Base-by-base conservation (phyloP, 345 rosid genomes). In the Cardamine chenopodiifolia region DNA sequence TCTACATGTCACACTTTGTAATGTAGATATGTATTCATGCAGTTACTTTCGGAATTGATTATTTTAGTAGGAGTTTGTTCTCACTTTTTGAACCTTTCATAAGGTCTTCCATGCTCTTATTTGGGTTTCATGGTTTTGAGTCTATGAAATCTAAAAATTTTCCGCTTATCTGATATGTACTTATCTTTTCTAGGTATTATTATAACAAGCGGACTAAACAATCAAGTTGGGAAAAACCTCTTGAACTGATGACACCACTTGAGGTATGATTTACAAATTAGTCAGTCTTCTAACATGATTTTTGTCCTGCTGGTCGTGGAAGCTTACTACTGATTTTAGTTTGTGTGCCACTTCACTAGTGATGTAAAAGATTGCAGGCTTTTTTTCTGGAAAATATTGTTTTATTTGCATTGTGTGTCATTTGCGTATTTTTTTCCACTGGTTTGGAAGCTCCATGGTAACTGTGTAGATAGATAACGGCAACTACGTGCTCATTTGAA, bases 141-240 rank as follows among this genome's bases (percentile, higher is more conserved):
- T 70, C 57, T 18, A 44, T 61, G 32, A 18, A 13, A 35, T 58
- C 57, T 54, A 44, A 25, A 31, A 9, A 0, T 26, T 13, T 40
- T 22, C n/a, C 1, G 1, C 39, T 29, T 39, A 48, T 63, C 64
- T 71, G 54, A 68, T 8, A 37, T 4, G 62, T 69, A 34, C 45
- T 49, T 58, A 23, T 31, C 12, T 64, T 76, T 68, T 72, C 22
- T 84, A 94, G 98, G 81, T 94, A 94, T 83, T 94, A 94, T 81
- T 91, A 88, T 81, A 94, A 94, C 83, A 94, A 86, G 87, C 90
- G 70, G 90, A 88, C 97, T 45, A 87, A 86, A 70, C 96, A 91
- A 79, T 94, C 98, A 76, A 88, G 93, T 80, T 94, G 98, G 98
- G 98, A 94, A 78, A 94, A 94, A 83, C 98, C 98, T 29, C 67